Evolutionary conservation across 2,329 filamentous ascomycete genomes (phyloP).

Genomic region (Clonostachys solani): DNA sequence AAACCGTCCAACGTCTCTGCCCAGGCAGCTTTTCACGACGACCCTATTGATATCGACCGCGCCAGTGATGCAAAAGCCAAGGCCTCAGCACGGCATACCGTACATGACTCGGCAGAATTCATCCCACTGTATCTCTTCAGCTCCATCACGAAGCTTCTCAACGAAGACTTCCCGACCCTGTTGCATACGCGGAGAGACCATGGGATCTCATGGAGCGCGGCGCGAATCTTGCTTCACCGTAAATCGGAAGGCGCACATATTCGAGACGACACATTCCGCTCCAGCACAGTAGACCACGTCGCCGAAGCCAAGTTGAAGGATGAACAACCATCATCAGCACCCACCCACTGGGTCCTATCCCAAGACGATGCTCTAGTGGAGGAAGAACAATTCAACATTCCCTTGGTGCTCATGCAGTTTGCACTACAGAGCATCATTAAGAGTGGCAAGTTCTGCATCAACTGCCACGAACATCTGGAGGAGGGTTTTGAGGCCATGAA

Average conservation of each 20-base stretch:
- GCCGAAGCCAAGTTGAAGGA: too few species aligned
- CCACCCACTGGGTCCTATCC: conserved; percentile 6
- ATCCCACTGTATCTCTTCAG: not conserved
- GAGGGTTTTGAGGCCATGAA: conserved; percentile 66
- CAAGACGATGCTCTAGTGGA: conserved; percentile 22
- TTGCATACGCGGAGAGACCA: conserved; percentile 52
- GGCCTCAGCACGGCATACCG: not conserved
- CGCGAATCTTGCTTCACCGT: conserved; percentile 6
- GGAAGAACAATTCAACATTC: conserved; percentile 38
- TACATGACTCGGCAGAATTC: not conserved
- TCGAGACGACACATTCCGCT: too few species aligned
- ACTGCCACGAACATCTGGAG: conserved; percentile 69
- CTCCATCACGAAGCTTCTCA: conserved; percentile 29
- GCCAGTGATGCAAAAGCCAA: not conserved
- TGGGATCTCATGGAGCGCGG: conserved; percentile 55
- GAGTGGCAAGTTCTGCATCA: conserved; percentile 83
- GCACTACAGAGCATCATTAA: conserved; percentile 70
- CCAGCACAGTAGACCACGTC: too few species aligned
- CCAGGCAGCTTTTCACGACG: not conserved
- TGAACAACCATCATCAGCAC: not conserved
- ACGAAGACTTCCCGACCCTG: conserved; percentile 58
- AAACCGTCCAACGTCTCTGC: conserved; percentile 1
- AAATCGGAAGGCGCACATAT: not conserved
- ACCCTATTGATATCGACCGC: too few species aligned
- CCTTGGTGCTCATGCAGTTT: conserved; percentile 67